phyloP scores from a whole-genome alignment of 2,329 filamentous ascomycete genomes.

The Neonectria coccinea region DNA sequence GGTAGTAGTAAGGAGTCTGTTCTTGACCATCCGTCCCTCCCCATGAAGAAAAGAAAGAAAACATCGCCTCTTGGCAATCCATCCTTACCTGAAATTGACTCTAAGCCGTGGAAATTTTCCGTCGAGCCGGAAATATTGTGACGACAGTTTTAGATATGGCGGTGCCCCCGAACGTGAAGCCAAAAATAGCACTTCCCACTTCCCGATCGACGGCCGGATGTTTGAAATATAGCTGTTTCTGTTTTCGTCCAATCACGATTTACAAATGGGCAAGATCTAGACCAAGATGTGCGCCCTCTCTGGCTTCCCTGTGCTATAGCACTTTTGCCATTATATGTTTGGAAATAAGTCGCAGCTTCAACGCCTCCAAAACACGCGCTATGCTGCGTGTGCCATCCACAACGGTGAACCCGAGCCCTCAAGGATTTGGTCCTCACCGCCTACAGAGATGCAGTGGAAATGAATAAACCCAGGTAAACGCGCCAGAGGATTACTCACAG shows the following conservation, averaged over 20 bases:
- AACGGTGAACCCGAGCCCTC: conserved; percentile 5
- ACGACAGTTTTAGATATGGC: conserved; percentile 19
- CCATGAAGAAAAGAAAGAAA: not conserved
- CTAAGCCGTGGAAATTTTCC: conserved; percentile 18
- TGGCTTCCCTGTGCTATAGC: conserved; percentile 14
- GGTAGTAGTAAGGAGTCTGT: not conserved
- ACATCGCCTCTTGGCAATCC: conserved; percentile 11
- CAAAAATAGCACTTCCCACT: conserved; percentile 19
- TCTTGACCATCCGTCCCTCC: not conserved
- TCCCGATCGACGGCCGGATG: not conserved
- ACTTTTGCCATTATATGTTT: conserved; percentile 1
- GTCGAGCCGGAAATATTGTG: conserved; percentile 17
- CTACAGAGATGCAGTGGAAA: conserved; percentile 6
- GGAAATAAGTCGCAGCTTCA: not conserved
- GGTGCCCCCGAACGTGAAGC: conserved; percentile 11
- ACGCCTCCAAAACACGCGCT: conserved; percentile 8
- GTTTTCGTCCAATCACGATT: conserved; percentile 15
- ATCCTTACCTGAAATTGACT: conserved; percentile 16
- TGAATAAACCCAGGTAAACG: not conserved
- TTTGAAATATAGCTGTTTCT: conserved; percentile 23
- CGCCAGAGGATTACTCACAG: conserved; percentile 7
- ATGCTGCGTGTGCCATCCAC: conserved; percentile 17
- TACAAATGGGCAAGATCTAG: not conserved
- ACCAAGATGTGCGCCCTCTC: not conserved
- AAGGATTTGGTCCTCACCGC: conserved; percentile 8